A percentile compares a stretch with the other conserved stretches of the same genome.
These are phyloP conservation scores for Nymphaea thermarum DNA, from an alignment of 164 flowering plant genomes.

Conservation along the genomic window DNA sequence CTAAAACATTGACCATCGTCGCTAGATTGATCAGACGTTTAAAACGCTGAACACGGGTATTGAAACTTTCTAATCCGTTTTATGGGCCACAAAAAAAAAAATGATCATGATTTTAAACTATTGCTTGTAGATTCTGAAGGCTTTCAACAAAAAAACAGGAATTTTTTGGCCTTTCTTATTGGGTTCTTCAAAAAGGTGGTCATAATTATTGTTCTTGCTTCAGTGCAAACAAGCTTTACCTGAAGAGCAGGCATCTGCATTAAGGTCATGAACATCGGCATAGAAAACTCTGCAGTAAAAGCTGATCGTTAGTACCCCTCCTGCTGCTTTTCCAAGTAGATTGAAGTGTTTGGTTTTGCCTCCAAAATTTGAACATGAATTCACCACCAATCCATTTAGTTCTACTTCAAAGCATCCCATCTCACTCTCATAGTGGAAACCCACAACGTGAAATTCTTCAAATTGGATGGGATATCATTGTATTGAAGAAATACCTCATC, in stretches of 20 bases:
- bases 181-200: too few species aligned
- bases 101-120: too few species aligned
- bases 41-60: too few species aligned
- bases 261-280: not conserved
- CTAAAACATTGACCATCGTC: too few species aligned
- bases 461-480: not conserved
- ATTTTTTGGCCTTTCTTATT: too few species aligned
- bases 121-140: too few species aligned
- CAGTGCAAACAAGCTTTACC: not conserved
- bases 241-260: not conserved
- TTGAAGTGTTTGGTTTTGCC: conserved; percentile 5
- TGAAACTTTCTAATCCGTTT: too few species aligned
- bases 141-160: too few species aligned
- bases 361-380: conserved; percentile 2
- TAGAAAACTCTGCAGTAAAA: conserved; percentile 3
- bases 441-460: conserved; percentile 7
- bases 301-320: conserved; percentile 3
- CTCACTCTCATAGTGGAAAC: conserved; percentile 3
- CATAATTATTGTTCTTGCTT: too few species aligned
- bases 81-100: too few species aligned
- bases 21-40: too few species aligned
- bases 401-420: conserved; percentile 5
- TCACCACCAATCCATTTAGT: conserved; percentile 1
- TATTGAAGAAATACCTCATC: conserved; percentile 12
- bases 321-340: conserved; percentile 8